phyloP scores from a whole-genome alignment of 768 basidiomycete species.

The Kwoniella pini region DNA sequence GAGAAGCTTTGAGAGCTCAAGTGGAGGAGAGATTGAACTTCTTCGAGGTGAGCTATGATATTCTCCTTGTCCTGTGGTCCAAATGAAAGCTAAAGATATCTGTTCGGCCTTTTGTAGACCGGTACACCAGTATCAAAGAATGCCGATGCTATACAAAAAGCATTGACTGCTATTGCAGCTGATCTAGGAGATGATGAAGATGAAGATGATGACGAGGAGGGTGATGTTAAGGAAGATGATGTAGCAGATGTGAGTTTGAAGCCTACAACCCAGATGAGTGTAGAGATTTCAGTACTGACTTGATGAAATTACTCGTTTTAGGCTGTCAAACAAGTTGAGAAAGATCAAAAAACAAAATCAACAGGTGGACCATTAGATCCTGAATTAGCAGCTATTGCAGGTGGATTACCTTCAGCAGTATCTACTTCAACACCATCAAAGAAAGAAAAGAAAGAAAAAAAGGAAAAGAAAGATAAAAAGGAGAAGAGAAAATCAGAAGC shows the following conservation, averaged over 20 bases:
- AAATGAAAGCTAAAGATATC: not conserved
- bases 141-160: conserved; percentile 84
- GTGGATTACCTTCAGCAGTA: conserved; percentile 20
- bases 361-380: conserved; percentile 38
- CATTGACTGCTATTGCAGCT: conserved; percentile 67
- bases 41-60: conserved; percentile 64
- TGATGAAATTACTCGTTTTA: conserved; percentile 8
- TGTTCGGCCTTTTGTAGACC: conserved; percentile 53
- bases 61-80: not conserved
- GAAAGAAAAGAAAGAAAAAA: conserved; percentile 43
- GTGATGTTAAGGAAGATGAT: conserved; percentile 62
- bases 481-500: conserved; percentile 49
- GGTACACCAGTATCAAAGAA: conserved; percentile 85
- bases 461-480: conserved; percentile 50
- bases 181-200: conserved; percentile 46
- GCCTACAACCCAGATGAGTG: not conserved
- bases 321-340: conserved; percentile 50
- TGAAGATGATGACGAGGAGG: conserved; percentile 65
- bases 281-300: not conserved
- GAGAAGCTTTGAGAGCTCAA: conserved; percentile 87
- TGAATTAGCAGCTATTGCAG: conserved; percentile 48
- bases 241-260: conserved; percentile 40
- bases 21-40: conserved; percentile 94
- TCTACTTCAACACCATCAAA: conserved; percentile 24
- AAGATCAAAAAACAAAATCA: conserved; percentile 33